Conservation (phyloP, 176 grass and related monocot genomes). For the Urochloa ruziziensis region DNA sequence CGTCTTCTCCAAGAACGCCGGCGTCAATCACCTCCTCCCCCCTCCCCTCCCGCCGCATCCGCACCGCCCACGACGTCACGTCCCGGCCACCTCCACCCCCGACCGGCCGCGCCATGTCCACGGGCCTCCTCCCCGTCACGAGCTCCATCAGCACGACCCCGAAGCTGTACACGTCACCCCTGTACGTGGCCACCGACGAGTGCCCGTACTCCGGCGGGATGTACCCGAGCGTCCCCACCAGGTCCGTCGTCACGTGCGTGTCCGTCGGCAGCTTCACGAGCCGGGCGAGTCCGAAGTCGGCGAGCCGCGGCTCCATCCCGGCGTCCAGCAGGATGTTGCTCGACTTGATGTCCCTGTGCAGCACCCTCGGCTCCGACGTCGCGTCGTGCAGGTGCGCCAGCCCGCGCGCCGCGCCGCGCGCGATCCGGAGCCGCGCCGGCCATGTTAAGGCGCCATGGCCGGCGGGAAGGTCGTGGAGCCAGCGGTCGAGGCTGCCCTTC, state of each 20-base stretch:
- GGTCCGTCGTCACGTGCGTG: conserved; percentile 66
- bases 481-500: conserved; percentile 68
- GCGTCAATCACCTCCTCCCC: conserved; percentile 36
- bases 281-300: conserved; percentile 68
- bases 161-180: conserved; percentile 82
- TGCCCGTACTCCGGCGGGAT: conserved; percentile 67
- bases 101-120: conserved; percentile 40
- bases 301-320: conserved; percentile 41
- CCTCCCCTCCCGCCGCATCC: conserved; percentile 36
- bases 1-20: neutral
- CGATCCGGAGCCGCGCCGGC: conserved; percentile 34
- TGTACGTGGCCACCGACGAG: conserved; percentile 36
- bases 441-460: conserved; percentile 23
- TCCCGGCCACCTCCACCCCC: neutral
- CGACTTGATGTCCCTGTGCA: conserved; percentile 83
- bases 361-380: conserved; percentile 50
- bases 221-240: conserved; percentile 70
- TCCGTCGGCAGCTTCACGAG: conserved; percentile 33
- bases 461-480: conserved; percentile 46
- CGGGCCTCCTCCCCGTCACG: conserved; percentile 44
- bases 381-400: conserved; percentile 71
- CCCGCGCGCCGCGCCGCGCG: conserved; percentile 42
- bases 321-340: conserved; percentile 85
- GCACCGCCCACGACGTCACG: conserved; percentile 46
- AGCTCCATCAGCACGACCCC: conserved; percentile 73